Evolutionary conservation across 805 yeast species (phyloP), one percentile per base, ranked within the genome.

Genomic region (Nakazawaea sp.): DNA sequence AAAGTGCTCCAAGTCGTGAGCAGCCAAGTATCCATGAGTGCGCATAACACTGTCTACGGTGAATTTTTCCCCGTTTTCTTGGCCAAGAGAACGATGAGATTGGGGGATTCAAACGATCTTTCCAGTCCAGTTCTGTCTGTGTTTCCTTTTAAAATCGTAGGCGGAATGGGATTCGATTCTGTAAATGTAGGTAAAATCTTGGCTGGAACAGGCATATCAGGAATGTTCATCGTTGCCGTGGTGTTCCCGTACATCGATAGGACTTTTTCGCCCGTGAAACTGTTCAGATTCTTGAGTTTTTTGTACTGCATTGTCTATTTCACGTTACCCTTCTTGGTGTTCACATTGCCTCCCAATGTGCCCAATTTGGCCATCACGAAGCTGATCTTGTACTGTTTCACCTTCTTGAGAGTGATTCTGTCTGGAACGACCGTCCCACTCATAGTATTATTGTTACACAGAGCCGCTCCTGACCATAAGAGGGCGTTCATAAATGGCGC

Each of bases 401-500:
- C 62, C 8, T 50, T 72, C 11, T 63, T 67, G 7, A 59, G 59
- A 8, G 61, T 79, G 1, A 55, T 72, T 42, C 62, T 75, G 10
- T 70, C 30, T 4, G 33, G 33, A n/a, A 29, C 30, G 18, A 23
- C 38, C 16, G 24, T 66, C 37, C 81, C 84, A 5, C 71, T 67
- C 38, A 58, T 73, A 18, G 53, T 73, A 42, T 57, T 77, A 13
- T 56, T 78, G 37, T 62, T 75, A 18, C 81, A 74, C 51, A 62
- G 78, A 32, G 69, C 76, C 7, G 63, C 80, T 2, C 65, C 68
- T 11, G 66, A 75, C 18, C 61, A 67, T 42, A 68, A 74, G 42
- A 60, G 79, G 29, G 81, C 81, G 1, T 62, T 72, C 45, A 66
- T 78, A 34, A 78, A 78, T 47, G 78, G 80, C 10, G 64, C 74